These are phyloP conservation scores for Purshia tridentata DNA, from an alignment of 306 rosid species.

Conservation along the genomic window DNA sequence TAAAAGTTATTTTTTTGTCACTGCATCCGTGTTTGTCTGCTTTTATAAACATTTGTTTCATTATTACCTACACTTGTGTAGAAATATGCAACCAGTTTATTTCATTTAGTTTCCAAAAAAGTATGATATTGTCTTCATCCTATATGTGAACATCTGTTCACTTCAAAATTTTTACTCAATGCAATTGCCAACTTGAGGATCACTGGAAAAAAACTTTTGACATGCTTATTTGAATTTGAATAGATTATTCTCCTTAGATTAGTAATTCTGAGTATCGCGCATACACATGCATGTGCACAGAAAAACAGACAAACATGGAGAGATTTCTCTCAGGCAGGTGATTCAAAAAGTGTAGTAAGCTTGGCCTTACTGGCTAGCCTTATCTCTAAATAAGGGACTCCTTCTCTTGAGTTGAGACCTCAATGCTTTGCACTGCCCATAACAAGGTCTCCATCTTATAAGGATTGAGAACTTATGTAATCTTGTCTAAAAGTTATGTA, in stretches of 20 bases:
- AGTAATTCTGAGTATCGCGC: neutral
- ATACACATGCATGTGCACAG: neutral
- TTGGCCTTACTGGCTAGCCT: neutral
- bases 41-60: neutral
- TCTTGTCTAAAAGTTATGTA: too few species aligned
- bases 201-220: neutral
- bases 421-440: neutral
- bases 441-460: constrained; percentile 2
- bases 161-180: neutral
- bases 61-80: neutral
- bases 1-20: neutral
- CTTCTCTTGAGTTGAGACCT: neutral
- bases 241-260: neutral
- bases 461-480: too few species aligned
- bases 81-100: neutral
- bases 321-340: neutral
- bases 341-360: neutral
- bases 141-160: neutral
- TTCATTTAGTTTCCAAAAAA: neutral
- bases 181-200: neutral
- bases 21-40: neutral
- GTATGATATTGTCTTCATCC: neutral
- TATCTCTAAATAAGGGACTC: too few species aligned
- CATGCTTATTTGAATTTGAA: neutral
- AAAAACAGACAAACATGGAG: neutral